phyloP scores from a whole-genome alignment of 2,329 filamentous ascomycete species.

The Aspergillus thermomutatus region DNA sequence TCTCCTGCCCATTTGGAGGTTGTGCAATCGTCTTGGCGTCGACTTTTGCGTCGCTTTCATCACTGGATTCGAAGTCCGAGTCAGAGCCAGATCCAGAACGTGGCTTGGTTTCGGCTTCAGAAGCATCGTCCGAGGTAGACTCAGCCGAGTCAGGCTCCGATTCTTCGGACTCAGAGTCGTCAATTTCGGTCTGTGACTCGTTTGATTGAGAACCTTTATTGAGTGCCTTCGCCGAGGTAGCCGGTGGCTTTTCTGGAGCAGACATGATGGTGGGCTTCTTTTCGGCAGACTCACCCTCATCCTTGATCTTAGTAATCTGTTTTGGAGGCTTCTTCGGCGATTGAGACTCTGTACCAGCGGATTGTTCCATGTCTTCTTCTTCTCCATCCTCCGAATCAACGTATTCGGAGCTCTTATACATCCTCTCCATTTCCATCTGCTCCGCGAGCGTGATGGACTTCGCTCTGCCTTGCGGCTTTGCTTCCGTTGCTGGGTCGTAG shows the following conservation, averaged over 20 bases:
- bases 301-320: background rate
- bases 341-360: background rate
- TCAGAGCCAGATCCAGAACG: background rate
- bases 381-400: slow-evolving; percentile 11
- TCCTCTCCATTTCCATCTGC: background rate
- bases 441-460: slow-evolving; percentile 1
- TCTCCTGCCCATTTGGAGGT: background rate
- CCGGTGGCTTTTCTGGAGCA: background rate
- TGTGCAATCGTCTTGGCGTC: background rate
- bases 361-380: background rate
- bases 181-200: background rate
- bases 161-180: background rate
- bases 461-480: background rate
- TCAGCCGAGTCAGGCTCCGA: background rate
- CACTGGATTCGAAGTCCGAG: background rate
- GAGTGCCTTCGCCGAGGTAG: background rate
- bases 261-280: background rate
- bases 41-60: background rate
- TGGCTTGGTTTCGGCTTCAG: background rate
- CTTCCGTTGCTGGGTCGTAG: slow-evolving; percentile 17
- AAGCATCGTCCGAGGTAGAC: background rate
- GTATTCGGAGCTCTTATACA: slow-evolving; percentile 6
- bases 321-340: background rate
- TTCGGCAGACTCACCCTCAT: background rate
- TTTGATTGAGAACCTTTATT: background rate